These are phyloP conservation scores for Aspergillus sp. DNA, from an alignment of 2,329 filamentous ascomycete species.

Conservation along the genomic window DNA sequence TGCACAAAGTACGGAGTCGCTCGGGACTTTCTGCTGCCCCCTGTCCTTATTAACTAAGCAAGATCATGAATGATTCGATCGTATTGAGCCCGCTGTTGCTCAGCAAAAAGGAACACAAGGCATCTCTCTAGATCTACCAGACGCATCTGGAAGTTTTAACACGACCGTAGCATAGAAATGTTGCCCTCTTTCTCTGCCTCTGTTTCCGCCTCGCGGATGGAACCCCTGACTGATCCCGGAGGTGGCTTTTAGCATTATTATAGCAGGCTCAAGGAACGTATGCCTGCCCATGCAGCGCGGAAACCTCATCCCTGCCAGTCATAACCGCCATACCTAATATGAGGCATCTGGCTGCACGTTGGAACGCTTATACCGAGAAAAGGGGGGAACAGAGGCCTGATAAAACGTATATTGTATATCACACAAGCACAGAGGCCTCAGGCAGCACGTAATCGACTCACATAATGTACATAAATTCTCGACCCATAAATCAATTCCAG, in stretches of 20 bases:
- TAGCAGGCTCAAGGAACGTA: background rate
- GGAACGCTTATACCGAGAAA: background rate
- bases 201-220: background rate
- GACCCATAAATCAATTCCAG: conserved; percentile 18
- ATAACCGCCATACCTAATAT: background rate
- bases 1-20: background rate
- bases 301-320: background rate
- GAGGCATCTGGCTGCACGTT: background rate
- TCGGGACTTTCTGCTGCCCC: background rate
- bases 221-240: background rate
- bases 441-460: conserved; percentile 17
- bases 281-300: background rate
- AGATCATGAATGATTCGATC: background rate
- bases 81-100: too few species aligned
- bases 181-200: background rate
- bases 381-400: background rate
- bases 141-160: background rate
- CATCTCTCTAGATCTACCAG: background rate
- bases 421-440: conserved; percentile 9
- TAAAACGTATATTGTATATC: background rate
- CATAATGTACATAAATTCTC: conserved; percentile 24
- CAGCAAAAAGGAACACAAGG: too few species aligned
- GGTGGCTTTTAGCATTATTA: background rate
- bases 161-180: background rate
- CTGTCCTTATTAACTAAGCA: background rate